Base-by-base conservation (phyloP, 305 asterid species). In the Fraxinus sp. region DNA sequence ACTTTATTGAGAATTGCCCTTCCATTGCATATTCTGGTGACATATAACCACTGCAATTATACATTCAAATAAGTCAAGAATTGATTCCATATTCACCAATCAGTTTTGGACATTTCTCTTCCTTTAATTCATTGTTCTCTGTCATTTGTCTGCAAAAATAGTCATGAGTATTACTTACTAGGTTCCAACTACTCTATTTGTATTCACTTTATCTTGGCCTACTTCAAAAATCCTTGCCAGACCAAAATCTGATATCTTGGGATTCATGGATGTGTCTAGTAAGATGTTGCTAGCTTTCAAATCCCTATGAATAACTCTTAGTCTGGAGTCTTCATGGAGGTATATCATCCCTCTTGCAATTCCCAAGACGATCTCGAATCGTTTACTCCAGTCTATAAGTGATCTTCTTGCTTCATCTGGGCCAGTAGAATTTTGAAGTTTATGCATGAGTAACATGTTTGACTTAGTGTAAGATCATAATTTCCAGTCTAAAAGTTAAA, bases 11-110 rank as follows among this genome's bases (percentile, higher is more conserved):
- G 44, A 86, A 88, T 0, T 66, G 87, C 7, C 91, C 91, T 46
- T 79, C 86, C 91, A 86, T 86, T 81, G 91, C 91, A 57, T 88
- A 88, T 72, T 88, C 91, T 0, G 91, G 91, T 16, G 91, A 86
- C 90, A 88, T 88, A 36, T 88, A 88, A 11, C 91, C 91, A 81
- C 91, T 88, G 87, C 84, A 35, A 59, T 77, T 71, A 77, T 22
- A 14, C 57, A 28, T 28, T 11, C 18, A 28, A 26, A 68, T 68
- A 1, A 68, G 36, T 68, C 32, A 66, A 10, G 35, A 26, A 6
- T 66, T 5, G 36, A 66, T 26, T 26, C 7, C 7, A 11, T 13
- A 26, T 66, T 13, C 16, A 26, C 74, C 37, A 68, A 66, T 66
- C 35, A 14, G 1, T 9, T 66, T 66, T 66, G n/a, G n/a, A 66